These are phyloP conservation scores for Stereocaulon alpinum DNA, from an alignment of 495 filamentous ascomycete species.

Conservation along the genomic window DNA sequence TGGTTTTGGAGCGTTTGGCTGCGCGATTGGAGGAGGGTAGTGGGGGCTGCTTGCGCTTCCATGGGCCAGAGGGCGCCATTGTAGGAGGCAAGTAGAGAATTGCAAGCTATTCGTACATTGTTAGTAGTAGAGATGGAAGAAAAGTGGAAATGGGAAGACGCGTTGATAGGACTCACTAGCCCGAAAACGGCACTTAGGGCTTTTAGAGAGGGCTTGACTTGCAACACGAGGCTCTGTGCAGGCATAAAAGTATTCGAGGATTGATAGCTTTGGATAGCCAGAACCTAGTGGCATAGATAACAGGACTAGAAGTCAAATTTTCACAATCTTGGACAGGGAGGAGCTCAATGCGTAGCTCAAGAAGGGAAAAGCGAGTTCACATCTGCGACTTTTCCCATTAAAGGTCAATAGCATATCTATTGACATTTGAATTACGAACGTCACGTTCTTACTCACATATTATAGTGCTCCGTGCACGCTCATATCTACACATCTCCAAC, in stretches of 20 bases:
- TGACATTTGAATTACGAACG: too few relatives aligned
- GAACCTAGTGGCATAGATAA: too few relatives aligned
- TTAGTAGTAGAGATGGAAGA: not conserved
- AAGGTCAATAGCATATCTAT: too few relatives aligned
- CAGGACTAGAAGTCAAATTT: too few relatives aligned
- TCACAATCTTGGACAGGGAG: too few relatives aligned
- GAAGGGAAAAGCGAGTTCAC: too few relatives aligned
- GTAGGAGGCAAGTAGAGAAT: not conserved
- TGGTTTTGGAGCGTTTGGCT: conserved; percentile 55
- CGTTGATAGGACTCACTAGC: not conserved
- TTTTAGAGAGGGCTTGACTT: too few relatives aligned
- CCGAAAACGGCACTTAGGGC: not conserved
- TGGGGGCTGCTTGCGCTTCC: conserved; percentile 18
- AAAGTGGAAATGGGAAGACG: not conserved
- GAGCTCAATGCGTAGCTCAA: too few relatives aligned
- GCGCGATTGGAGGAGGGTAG: conserved; percentile 16
- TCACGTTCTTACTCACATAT: too few relatives aligned
- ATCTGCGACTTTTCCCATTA: too few relatives aligned
- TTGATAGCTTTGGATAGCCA: not conserved
- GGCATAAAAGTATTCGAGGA: not conserved
- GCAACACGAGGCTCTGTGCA: not conserved
- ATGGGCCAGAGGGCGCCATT: conserved; percentile 12
- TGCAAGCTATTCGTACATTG: not conserved
- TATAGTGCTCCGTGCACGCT: not conserved
- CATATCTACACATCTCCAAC: not conserved